phyloP scores from a whole-genome alignment of 306 rosid species.

The Corylus heterophylla region DNA sequence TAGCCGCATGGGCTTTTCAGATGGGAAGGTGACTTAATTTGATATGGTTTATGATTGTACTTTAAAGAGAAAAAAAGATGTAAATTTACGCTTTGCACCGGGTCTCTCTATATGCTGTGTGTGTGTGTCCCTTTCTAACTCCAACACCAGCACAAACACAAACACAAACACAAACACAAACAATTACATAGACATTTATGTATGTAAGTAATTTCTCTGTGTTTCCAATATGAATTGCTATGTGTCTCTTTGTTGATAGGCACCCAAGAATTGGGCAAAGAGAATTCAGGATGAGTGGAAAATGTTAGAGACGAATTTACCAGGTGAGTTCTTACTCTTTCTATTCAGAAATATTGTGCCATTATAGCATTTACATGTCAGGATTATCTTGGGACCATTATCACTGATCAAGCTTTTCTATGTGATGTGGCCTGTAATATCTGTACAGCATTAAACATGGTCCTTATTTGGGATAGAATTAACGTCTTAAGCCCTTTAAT shows the following conservation, averaged over 20 bases:
- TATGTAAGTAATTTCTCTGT: background rate
- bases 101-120: background rate
- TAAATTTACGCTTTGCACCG: background rate
- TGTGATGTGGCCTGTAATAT: background rate
- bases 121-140: background rate
- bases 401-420: background rate
- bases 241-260: slow-evolving; percentile 33
- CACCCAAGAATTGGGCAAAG: slow-evolving; percentile 72
- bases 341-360: background rate
- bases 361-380: background rate
- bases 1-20: slow-evolving; percentile 38
- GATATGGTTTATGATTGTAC: background rate
- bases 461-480: background rate
- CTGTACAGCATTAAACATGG: background rate
- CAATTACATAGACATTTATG: background rate
- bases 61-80: background rate
- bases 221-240: background rate
- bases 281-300: slow-evolving; percentile 84
- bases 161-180: background rate
- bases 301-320: slow-evolving; percentile 67
- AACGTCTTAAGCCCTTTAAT: background rate
- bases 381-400: background rate
- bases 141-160: background rate
- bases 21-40: slow-evolving; percentile 44
- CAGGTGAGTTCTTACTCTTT: slow-evolving; percentile 46